A percentile compares a stretch with the other conserved stretches of the same genome.
These are phyloP conservation scores for Coemansia sp. DNA, from an alignment of 192 early-diverging fungal genomes.

Conservation along the genomic window DNA sequence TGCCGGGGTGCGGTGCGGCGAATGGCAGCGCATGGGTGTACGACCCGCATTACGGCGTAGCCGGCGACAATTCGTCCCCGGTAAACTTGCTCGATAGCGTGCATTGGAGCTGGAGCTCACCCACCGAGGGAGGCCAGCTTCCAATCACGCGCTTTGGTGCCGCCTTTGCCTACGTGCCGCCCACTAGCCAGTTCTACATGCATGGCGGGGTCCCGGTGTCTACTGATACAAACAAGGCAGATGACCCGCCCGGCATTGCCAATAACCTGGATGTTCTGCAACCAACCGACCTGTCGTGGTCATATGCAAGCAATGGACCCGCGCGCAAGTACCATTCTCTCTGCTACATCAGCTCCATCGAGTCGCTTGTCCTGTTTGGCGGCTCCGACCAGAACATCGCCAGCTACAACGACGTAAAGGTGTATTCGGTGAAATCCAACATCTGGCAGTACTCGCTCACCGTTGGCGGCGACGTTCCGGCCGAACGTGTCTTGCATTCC, in stretches of 20 bases:
- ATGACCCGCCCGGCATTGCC: constrained; percentile 25
- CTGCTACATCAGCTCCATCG: constrained; percentile 61
- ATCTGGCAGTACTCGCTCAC: constrained; percentile 59
- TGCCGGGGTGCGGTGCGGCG: constrained; percentile 50
- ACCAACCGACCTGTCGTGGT: constrained; percentile 60
- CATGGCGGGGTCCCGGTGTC: constrained; percentile 52
- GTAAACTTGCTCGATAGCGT: constrained; percentile 51
- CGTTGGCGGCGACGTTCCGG: constrained; percentile 52
- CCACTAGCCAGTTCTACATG: constrained; percentile 43
- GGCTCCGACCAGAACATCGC: constrained; percentile 59
- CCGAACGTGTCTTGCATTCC: constrained; percentile 63
- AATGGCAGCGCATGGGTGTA: constrained; percentile 43
- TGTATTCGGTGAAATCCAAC: constrained; percentile 55
- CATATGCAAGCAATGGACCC: constrained; percentile 62
- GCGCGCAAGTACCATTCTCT: constrained; percentile 58
- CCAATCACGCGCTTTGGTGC: constrained; percentile 46
- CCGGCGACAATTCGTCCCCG: constrained; percentile 21
- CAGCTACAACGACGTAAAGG: constrained; percentile 58
- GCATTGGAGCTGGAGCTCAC: constrained; percentile 57
- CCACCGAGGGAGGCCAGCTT: constrained; percentile 42
- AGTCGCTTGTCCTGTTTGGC: constrained; percentile 67
- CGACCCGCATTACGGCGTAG: constrained; percentile 34
- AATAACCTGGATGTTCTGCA: constrained; percentile 57
- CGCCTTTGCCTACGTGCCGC: constrained; percentile 37
- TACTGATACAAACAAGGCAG: constrained; percentile 29